These are phyloP conservation scores for Ogataea ganodermae DNA, from an alignment of 805 yeast species.

Conservation along the genomic window DNA sequence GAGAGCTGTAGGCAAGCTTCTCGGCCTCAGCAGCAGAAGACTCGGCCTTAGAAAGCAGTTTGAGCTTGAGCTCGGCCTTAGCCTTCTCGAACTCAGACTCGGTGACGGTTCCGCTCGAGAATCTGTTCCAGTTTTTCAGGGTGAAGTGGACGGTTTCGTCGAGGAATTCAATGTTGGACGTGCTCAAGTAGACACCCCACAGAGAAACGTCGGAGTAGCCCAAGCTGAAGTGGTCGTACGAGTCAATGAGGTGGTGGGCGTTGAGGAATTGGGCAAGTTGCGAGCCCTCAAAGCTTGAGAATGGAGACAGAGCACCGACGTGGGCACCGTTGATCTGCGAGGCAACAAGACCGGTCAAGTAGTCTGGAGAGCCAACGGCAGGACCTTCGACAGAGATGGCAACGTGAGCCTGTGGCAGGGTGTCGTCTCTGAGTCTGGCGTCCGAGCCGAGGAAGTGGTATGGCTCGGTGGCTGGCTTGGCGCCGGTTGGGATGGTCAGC, in stretches of 20 bases:
- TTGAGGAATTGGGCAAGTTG: slow-evolving; percentile 68
- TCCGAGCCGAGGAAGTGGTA: slow-evolving; percentile 83
- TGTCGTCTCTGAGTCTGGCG: slow-evolving; percentile 86
- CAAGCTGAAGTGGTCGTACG: slow-evolving; percentile 68
- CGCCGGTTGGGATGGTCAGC: slow-evolving; percentile 51
- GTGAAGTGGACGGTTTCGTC: slow-evolving; percentile 83
- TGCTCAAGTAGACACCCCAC: slow-evolving; percentile 78
- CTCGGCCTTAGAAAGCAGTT: slow-evolving; percentile 53
- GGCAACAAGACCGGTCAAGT: slow-evolving; percentile 73
- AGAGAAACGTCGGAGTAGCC: slow-evolving; percentile 78
- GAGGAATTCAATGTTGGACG: slow-evolving; percentile 57
- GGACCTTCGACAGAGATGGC: slow-evolving; percentile 78
- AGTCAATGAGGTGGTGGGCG: slow-evolving; percentile 73
- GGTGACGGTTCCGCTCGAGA: slow-evolving; percentile 65
- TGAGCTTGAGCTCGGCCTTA: slow-evolving; percentile 68
- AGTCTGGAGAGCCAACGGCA: slow-evolving; percentile 60
- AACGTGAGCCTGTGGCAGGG: slow-evolving; percentile 77
- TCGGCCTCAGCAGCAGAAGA: slow-evolving; percentile 45
- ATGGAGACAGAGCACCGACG: slow-evolving; percentile 54
- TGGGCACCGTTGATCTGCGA: slow-evolving; percentile 61
- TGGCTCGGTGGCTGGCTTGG: slow-evolving; percentile 47
- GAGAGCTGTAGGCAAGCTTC: slow-evolving; percentile 59
- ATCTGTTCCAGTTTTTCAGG: slow-evolving; percentile 85
- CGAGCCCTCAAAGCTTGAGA: slow-evolving; percentile 61
- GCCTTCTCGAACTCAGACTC: slow-evolving; percentile 80